phyloP scores from a whole-genome alignment of 768 basidiomycete genomes.

The Sarcomyxa edulis region DNA sequence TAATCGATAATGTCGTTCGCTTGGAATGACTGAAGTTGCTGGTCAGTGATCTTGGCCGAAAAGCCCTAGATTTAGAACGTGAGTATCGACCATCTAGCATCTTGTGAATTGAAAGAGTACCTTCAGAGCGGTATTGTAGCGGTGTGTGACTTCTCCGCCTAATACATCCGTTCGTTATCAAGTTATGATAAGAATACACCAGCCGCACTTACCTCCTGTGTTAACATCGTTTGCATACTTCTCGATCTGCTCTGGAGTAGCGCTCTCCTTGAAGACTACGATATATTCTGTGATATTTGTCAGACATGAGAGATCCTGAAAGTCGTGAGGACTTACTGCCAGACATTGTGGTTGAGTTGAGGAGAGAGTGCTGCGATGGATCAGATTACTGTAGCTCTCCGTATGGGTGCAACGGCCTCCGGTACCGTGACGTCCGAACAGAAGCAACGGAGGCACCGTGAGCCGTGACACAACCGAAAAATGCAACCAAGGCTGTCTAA shows the following conservation, averaged over 20 bases:
- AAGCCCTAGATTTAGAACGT: conserved; percentile 41
- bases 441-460: too few species aligned
- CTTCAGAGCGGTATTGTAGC: conserved; percentile 33
- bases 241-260: conserved; percentile 33
- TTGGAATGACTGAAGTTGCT: conserved; percentile 19
- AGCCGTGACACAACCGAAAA: too few species aligned
- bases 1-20: conserved; percentile 13
- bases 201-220: conserved; percentile 25
- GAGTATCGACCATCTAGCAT: neutral
- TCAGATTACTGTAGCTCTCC: too few species aligned
- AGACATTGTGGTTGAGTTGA: conserved; percentile 7
- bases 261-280: conserved; percentile 48
- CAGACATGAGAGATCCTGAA: neutral
- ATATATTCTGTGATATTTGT: conserved; percentile 36
- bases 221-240: conserved; percentile 32
- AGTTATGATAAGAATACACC: neutral
- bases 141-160: conserved; percentile 41
- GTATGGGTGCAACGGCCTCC: too few species aligned
- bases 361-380: neutral
- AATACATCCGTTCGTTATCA: neutral
- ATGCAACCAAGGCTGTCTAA: neutral
- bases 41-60: conserved; percentile 30
- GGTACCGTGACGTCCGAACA: too few species aligned
- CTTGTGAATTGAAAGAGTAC: too few species aligned
- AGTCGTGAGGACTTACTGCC: conserved; percentile 4